Evolutionary conservation across 2,329 filamentous ascomycete species (phyloP).

Genomic region (Biscogniauxia marginata): DNA sequence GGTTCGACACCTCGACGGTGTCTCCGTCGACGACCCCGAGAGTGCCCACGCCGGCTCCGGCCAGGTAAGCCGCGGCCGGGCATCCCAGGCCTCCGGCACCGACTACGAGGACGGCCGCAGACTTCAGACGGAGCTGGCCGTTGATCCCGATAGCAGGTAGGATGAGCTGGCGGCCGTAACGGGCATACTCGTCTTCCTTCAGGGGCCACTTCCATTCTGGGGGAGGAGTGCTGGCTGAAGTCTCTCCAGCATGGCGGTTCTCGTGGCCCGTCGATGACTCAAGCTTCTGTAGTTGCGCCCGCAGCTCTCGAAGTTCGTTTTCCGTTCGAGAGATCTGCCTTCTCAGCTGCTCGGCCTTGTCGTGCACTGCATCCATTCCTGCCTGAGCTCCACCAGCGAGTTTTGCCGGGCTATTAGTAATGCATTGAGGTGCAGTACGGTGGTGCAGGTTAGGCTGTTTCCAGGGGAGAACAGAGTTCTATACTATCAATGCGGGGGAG

Average conservation of each 20-base stretch:
- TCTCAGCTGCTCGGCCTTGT: conserved; percentile 40
- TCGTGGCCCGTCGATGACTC: conserved; percentile 30
- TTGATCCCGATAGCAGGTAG: conserved; percentile 76
- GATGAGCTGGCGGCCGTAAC: conserved; percentile 90
- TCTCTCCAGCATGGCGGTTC: conserved; percentile 1
- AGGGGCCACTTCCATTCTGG: conserved; percentile 64
- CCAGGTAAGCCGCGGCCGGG: conserved; percentile 88
- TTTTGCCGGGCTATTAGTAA: background rate
- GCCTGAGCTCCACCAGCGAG: background rate
- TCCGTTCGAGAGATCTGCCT: conserved; percentile 49
- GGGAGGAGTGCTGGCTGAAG: conserved; percentile 1
- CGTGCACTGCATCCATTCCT: conserved; percentile 1
- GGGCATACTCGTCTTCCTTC: conserved; percentile 69
- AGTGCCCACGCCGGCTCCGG: conserved; percentile 81
- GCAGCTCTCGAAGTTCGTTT: conserved; percentile 45
- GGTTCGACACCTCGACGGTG: conserved; percentile 81
- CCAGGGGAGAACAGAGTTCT: no score
- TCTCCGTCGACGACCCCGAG: conserved; percentile 88
- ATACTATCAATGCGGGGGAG: no score
- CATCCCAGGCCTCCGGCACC: conserved; percentile 89
- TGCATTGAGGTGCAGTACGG: no score
- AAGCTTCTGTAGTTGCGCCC: conserved; percentile 42
- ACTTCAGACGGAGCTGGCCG: conserved; percentile 73
- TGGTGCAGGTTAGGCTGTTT: no score
- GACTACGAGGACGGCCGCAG: conserved; percentile 72